Evolutionary conservation across 164 flowering plant species (phyloP).

Genomic region (Nelumbo lutea): DNA sequence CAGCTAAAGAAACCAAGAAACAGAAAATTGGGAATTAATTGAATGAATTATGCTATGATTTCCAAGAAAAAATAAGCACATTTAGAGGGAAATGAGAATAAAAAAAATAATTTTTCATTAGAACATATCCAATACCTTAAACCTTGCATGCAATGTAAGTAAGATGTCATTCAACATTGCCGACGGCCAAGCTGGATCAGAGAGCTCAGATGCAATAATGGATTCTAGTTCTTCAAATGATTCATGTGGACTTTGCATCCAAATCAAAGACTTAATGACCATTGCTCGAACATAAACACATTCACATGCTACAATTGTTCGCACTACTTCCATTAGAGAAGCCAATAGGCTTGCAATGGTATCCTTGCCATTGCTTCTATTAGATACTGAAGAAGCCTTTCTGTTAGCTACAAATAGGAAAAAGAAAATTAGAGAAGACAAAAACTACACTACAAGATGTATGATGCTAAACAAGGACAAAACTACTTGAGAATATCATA

Average conservation of each 20-base stretch:
- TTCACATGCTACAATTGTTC: constrained; percentile 98
- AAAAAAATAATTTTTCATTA: neutral
- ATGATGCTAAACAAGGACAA: no score
- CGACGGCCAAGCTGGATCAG: constrained; percentile 99
- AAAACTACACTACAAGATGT: neutral
- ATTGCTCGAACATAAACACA: constrained; percentile 97
- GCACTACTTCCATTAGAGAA: constrained; percentile 97
- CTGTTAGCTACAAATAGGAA: constrained; percentile 38
- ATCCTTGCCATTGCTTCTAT: constrained; percentile 59
- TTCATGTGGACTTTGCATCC: constrained; percentile 99
- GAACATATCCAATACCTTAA: constrained; percentile 56
- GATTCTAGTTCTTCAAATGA: constrained; percentile 87
- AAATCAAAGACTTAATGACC: constrained; percentile 97
- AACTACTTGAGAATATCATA: no score
- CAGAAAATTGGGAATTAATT: no score
- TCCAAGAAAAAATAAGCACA: no score
- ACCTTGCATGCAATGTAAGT: constrained; percentile 97
- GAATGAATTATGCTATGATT: no score
- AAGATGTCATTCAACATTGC: constrained; percentile 84
- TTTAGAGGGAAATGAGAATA: neutral
- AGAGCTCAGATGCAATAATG: constrained; percentile 97
- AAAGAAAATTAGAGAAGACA: neutral
- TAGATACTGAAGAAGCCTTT: constrained; percentile 54
- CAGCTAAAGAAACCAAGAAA: no score
- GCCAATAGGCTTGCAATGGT: constrained; percentile 90